A percentile compares a stretch with the other conserved stretches of the same genome.
phyloP scores from a whole-genome alignment of 345 rosid genomes.

The Jatropha curcas region DNA sequence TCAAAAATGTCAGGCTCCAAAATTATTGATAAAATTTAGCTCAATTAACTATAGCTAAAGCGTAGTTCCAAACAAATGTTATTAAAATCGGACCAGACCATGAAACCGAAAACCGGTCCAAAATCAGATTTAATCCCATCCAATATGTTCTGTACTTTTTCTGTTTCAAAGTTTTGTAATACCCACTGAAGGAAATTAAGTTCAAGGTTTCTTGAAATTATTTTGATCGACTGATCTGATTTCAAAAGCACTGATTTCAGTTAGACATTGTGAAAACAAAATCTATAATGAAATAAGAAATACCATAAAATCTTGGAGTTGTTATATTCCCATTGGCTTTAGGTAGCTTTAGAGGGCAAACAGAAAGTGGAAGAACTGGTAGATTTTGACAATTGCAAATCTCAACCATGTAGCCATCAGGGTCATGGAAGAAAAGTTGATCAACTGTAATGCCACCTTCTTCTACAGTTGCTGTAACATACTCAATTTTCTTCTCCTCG shows the following conservation, averaged over 20 bases:
- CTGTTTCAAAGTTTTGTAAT: no score
- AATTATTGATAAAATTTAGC: no score
- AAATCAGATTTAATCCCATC: no score
- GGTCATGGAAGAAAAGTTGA: slow-evolving; percentile 56
- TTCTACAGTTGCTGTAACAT: slow-evolving; percentile 41
- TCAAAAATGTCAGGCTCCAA: not conserved
- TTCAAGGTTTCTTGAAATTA: no score
- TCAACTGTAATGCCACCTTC: slow-evolving; percentile 54
- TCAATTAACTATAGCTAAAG: no score
- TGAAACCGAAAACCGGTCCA: no score
- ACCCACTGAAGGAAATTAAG: no score
- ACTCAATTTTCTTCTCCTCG: slow-evolving; percentile 39
- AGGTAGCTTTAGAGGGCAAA: slow-evolving; percentile 50
- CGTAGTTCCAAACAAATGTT: no score
- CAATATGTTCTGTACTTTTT: no score
- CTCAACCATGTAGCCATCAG: slow-evolving; percentile 50
- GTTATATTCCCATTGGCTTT: not conserved
- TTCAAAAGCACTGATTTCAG: no score
- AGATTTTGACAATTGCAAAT: slow-evolving; percentile 47
- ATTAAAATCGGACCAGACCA: no score
- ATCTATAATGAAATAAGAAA: not conserved
- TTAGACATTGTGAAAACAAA: not conserved
- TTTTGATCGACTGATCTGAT: no score
- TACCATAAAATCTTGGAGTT: slow-evolving; percentile 27
- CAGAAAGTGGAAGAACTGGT: slow-evolving; percentile 43